Percentiles rank a stretch among this genome's conserved stretches.
phyloP scores from a whole-genome alignment of 2,329 filamentous ascomycete species.

The Acephala macrosclerotiorum region DNA sequence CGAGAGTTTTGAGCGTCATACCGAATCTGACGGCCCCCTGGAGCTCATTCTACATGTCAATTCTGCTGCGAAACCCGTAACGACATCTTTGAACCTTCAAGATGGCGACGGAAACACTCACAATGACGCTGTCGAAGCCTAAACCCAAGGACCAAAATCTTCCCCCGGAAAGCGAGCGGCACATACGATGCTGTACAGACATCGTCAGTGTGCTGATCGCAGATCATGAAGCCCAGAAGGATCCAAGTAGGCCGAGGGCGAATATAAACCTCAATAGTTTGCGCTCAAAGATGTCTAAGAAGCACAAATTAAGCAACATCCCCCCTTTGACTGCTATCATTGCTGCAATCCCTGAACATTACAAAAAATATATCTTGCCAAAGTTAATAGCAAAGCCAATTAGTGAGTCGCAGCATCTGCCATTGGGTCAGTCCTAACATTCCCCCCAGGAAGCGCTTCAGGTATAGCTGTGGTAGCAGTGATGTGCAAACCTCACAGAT shows the following conservation, averaged over 20 bases:
- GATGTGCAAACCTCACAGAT: conserved; percentile 99
- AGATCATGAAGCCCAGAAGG: conserved; percentile 84
- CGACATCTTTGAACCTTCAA: not conserved
- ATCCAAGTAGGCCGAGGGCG: conserved; percentile 75
- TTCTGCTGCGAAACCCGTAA: not conserved
- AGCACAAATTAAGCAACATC: conserved; percentile 86
- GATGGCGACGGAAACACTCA: conserved; percentile 70
- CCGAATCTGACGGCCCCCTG: too few species aligned
- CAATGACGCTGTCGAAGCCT: conserved; percentile 59
- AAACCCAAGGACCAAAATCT: conserved; percentile 76
- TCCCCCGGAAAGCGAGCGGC: conserved; percentile 92
- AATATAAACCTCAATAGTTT: conserved; percentile 94
- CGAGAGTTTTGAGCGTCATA: not conserved
- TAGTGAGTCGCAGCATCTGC: conserved; percentile 57
- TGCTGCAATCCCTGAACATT: conserved; percentile 97
- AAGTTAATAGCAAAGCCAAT: conserved; percentile 98
- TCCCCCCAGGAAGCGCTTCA: conserved; percentile 79
- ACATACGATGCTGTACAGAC: conserved; percentile 92
- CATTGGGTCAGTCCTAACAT: conserved; percentile 24
- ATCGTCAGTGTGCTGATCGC: conserved; percentile 94
- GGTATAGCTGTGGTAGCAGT: conserved; percentile 98
- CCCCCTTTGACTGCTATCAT: conserved; percentile 97
- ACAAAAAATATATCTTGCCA: conserved; percentile 98
- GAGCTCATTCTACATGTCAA: too few species aligned
- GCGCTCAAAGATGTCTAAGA: conserved; percentile 87